These are phyloP conservation scores for Polygonum maritimum DNA, from an alignment of 148 eudicot species.

Conservation along the genomic window DNA sequence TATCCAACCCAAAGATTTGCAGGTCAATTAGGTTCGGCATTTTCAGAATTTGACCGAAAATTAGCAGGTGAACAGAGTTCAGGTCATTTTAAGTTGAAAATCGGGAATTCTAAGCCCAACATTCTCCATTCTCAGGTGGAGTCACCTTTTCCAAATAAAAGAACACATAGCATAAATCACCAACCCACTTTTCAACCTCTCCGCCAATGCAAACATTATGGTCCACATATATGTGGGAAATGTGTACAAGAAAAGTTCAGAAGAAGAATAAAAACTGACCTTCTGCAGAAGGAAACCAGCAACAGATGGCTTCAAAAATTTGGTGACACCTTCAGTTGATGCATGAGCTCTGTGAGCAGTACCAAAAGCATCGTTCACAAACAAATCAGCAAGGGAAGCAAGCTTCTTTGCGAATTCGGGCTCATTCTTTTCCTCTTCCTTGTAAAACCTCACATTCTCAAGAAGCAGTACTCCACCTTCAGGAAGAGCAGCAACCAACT, in stretches of 20 bases:
- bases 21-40: neutral
- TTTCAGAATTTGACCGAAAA: neutral
- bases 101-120: neutral
- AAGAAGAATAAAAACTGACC: conserved; percentile 29
- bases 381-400: conserved; percentile 86
- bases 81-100: too few relatives aligned
- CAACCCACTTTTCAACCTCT: neutral
- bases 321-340: conserved; percentile 90
- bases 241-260: neutral
- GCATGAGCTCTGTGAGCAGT: conserved; percentile 98
- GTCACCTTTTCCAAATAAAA: neutral
- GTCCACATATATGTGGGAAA: neutral
- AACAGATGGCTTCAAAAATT: conserved; percentile 86
- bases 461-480: conserved; percentile 86
- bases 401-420: conserved; percentile 93
- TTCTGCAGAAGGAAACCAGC: conserved; percentile 94
- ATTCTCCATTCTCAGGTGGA: neutral
- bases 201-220: too few relatives aligned
- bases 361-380: conserved; percentile 91
- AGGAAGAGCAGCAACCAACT: conserved; percentile 69
- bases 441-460: conserved; percentile 88
- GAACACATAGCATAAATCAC: neutral
- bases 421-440: conserved; percentile 91
- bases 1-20: neutral
- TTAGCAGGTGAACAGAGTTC: neutral